phyloP scores from a whole-genome alignment of 2,329 filamentous ascomycete genomes.

The Colletotrichum echinochloae region DNA sequence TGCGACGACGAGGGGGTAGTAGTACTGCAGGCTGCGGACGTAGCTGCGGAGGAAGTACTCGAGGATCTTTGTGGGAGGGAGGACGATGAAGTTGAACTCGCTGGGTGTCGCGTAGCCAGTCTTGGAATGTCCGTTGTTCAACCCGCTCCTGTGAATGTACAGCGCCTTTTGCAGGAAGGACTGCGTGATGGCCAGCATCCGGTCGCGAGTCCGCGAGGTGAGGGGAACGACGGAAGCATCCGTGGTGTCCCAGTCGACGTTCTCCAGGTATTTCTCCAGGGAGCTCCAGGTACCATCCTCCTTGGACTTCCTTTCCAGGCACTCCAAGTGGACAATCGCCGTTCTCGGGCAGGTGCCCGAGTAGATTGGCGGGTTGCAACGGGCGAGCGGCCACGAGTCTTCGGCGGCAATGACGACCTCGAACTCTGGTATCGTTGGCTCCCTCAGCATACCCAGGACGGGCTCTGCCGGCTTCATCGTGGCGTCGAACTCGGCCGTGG shows the following conservation, averaged over 20 bases:
- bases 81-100: conserved; percentile 71
- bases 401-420: conserved; percentile 62
- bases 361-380: conserved; percentile 60
- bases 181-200: conserved; percentile 78
- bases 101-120: conserved; percentile 59
- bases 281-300: conserved; percentile 60
- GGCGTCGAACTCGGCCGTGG: conserved; percentile 53
- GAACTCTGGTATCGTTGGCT: conserved; percentile 57
- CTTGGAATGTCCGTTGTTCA: conserved; percentile 54
- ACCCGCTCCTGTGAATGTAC: conserved; percentile 71
- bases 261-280: conserved; percentile 56
- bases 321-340: conserved; percentile 64
- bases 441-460: conserved; percentile 44
- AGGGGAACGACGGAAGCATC: conserved; percentile 60
- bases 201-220: conserved; percentile 68
- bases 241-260: conserved; percentile 51
- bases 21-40: conserved; percentile 73
- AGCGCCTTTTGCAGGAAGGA: conserved; percentile 77
- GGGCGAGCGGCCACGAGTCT: conserved; percentile 63
- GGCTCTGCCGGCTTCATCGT: conserved; percentile 49
- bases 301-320: conserved; percentile 62
- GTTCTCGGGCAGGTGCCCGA: conserved; percentile 61
- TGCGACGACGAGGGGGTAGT: conserved; percentile 71
- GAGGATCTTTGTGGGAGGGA: conserved; percentile 74
- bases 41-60: conserved; percentile 77